Percentiles rank a stretch among this genome's conserved stretches.
Evolutionary conservation across 108 stramenopile species (phyloP).

Genomic region (Cyclotella choctawhatcheeana): DNA sequence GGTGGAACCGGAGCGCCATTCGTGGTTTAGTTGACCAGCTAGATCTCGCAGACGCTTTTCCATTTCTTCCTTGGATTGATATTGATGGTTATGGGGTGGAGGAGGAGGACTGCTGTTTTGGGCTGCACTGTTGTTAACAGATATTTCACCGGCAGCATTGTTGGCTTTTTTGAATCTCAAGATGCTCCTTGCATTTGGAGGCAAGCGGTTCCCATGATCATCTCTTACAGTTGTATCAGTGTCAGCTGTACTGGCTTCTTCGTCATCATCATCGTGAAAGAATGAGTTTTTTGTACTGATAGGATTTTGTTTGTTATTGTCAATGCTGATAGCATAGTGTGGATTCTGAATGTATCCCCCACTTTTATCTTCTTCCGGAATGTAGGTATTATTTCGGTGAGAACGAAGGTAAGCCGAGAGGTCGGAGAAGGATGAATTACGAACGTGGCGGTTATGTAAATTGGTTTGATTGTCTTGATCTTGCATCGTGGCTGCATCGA

Average conservation of each 20-base stretch:
- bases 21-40: conserved; percentile 76
- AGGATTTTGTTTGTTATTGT: background rate
- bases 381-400: conserved; percentile 13
- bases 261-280: conserved; percentile 20
- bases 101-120: conserved; percentile 22
- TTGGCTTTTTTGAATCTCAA: conserved; percentile 5
- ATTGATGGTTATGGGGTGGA: conserved; percentile 48
- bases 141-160: background rate
- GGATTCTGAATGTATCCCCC: conserved; percentile 28
- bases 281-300: conserved; percentile 2
- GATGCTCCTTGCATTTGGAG: conserved; percentile 47
- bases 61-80: conserved; percentile 58
- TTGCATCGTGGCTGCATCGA: background rate
- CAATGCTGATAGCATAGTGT: conserved; percentile 15
- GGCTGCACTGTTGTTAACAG: conserved; percentile 11
- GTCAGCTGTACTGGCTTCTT: conserved; percentile 19
- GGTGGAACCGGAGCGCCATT: conserved; percentile 62
- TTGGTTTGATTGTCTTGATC: no score
- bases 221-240: conserved; percentile 29
- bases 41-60: conserved; percentile 71
- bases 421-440: conserved; percentile 5
- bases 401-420: conserved; percentile 5
- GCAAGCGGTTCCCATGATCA: conserved; percentile 46
- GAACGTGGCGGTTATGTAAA: background rate
- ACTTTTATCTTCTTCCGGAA: conserved; percentile 13